Percentiles rank a stretch among this genome's conserved stretches.
phyloP scores from a whole-genome alignment of 129 eudicot genomes.

The Cynara cardunculus region DNA sequence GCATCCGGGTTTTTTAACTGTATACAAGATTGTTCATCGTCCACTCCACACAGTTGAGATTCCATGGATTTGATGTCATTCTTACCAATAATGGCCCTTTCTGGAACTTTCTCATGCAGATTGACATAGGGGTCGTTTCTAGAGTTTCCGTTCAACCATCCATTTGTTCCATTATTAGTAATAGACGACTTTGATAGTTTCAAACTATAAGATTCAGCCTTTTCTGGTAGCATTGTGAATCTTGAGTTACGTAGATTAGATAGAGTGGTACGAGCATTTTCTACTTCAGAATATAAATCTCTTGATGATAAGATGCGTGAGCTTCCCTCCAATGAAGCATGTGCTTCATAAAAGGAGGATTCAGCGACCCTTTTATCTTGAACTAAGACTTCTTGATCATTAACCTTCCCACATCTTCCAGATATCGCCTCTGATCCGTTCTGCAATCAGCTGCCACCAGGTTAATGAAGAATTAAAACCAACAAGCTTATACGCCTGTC shows the following conservation, averaged over 20 bases:
- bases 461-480: slow-evolving; percentile 9
- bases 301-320: slow-evolving; percentile 44
- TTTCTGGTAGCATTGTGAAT: slow-evolving; percentile 32
- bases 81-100: background rate
- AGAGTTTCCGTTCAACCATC: slow-evolving; percentile 2
- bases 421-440: slow-evolving; percentile 32
- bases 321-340: slow-evolving; percentile 23
- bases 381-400: slow-evolving; percentile 13
- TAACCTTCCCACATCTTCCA: slow-evolving; percentile 25
- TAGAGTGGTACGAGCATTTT: slow-evolving; percentile 28
- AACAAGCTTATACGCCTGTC: background rate
- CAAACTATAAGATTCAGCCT: slow-evolving; percentile 9
- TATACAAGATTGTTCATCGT: slow-evolving; percentile 3
- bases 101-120: slow-evolving; percentile 12
- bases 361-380: slow-evolving; percentile 24
- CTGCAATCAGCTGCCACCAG: slow-evolving; percentile 41
- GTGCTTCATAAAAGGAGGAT: slow-evolving; percentile 11
- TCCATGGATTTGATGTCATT: background rate
- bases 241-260: slow-evolving; percentile 26
- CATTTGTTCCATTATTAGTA: slow-evolving; percentile 27
- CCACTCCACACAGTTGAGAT: background rate
- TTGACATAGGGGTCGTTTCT: background rate
- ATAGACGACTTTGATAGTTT: slow-evolving; percentile 26
- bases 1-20: background rate
- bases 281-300: slow-evolving; percentile 49